Percentiles rank a stretch among this genome's conserved stretches.
Conservation (phyloP, 164 flowering plant genomes). For the Liriodendron chinense region DNA sequence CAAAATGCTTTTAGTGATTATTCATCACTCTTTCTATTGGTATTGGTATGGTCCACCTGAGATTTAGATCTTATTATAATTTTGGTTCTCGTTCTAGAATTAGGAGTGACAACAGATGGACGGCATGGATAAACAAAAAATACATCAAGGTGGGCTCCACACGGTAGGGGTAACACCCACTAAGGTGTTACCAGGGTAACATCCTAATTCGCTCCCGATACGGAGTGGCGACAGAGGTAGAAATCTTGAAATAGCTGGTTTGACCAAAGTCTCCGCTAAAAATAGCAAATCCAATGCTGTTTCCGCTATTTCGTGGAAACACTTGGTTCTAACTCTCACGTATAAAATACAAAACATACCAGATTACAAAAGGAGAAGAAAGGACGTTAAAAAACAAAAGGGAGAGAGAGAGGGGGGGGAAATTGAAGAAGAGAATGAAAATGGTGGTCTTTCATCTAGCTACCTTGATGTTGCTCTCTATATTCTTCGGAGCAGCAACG, state of each 20-base stretch:
- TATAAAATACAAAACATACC: background rate
- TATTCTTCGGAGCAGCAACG: background rate
- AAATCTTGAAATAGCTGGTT: background rate
- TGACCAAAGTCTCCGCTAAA: background rate
- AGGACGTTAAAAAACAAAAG: background rate
- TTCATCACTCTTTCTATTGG: too few species aligned
- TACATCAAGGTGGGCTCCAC: too few species aligned
- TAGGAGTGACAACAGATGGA: too few species aligned
- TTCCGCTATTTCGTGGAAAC: background rate
- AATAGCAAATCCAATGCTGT: background rate
- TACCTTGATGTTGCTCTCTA: background rate
- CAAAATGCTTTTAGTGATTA: too few species aligned
- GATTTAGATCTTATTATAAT: too few species aligned
- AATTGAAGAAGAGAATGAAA: background rate
- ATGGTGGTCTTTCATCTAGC: background rate
- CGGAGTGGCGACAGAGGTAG: background rate
- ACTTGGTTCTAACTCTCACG: background rate
- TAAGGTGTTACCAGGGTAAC: too few species aligned
- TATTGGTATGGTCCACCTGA: too few species aligned
- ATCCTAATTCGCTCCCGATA: too few species aligned
- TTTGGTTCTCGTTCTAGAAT: too few species aligned
- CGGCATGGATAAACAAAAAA: too few species aligned
- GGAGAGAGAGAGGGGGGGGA: background rate
- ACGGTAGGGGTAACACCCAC: too few species aligned
- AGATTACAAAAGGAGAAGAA: background rate